Evolutionary conservation across 768 basidiomycete species (phyloP).

Genomic region (Daedalea quercina): DNA sequence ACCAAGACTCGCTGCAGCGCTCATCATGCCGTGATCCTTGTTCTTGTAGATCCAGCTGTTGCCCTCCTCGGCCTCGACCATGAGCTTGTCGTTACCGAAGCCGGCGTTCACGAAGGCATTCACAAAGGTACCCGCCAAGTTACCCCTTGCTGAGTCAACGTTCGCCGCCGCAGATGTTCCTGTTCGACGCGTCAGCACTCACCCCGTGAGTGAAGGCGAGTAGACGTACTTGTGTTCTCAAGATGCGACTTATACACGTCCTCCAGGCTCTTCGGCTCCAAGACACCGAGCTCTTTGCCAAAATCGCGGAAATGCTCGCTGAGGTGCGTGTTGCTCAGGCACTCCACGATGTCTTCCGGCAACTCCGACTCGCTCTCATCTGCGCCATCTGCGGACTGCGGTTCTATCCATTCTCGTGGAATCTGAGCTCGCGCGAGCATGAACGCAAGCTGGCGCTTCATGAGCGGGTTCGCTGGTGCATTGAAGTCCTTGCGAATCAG

Average conservation of each 20-base stretch:
- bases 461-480: conserved; percentile 85
- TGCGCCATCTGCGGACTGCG: conserved; percentile 40
- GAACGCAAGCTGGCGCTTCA: conserved; percentile 94
- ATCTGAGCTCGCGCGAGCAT: conserved; percentile 89
- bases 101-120: conserved; percentile 99
- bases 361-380: conserved; percentile 55
- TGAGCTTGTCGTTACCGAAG: conserved; percentile 96
- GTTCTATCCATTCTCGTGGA: conserved; percentile 83
- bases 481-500: conserved; percentile 86
- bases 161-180: conserved; percentile 65
- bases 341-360: conserved; percentile 77
- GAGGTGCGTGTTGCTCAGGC: conserved; percentile 79
- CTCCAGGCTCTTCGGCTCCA: conserved; percentile 86
- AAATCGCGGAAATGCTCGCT: conserved; percentile 84
- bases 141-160: conserved; percentile 90
- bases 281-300: conserved; percentile 88
- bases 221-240: conserved; percentile 75
- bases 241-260: conserved; percentile 97
- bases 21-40: conserved; percentile 99
- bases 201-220: neutral
- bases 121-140: conserved; percentile 94
- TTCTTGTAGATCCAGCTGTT: conserved; percentile 99
- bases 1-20: conserved; percentile 91
- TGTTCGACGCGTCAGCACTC: conserved; percentile 19
- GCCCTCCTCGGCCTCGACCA: conserved; percentile 95